Conservation (phyloP, 805 yeast genomes). For the Saccharomycopsis vini region DNA sequence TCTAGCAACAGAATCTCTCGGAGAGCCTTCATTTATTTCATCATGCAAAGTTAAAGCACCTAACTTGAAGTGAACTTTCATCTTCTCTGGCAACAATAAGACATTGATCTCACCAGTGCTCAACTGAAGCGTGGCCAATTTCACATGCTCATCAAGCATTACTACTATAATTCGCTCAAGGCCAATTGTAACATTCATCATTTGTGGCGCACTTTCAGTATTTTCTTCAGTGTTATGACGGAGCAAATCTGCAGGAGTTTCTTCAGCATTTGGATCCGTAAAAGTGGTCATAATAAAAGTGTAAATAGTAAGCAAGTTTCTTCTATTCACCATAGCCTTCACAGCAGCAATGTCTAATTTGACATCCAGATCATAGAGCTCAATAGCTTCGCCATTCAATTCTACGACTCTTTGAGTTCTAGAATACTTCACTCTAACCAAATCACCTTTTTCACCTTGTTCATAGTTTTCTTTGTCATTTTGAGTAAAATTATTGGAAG, state of each 20-base stretch:
- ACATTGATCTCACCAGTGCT: constrained; percentile 65
- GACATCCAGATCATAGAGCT: constrained; percentile 70
- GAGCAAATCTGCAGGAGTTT: constrained; percentile 59
- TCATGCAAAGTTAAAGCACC: constrained; percentile 77
- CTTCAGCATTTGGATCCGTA: constrained; percentile 68
- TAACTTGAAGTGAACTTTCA: constrained; percentile 61
- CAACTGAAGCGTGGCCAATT: constrained; percentile 67
- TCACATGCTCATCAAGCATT: constrained; percentile 73
- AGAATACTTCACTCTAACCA: constrained; percentile 51
- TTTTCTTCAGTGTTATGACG: constrained; percentile 57
- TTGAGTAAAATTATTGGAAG: constrained; percentile 45
- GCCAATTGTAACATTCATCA: constrained; percentile 57
- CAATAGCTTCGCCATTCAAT: constrained; percentile 42
- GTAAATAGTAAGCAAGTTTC: constrained; percentile 65
- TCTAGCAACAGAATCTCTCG: constrained; percentile 50
- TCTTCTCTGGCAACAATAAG: constrained; percentile 61
- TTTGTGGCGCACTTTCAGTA: constrained; percentile 57
- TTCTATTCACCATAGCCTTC: constrained; percentile 64
- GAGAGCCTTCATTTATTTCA: constrained; percentile 57
- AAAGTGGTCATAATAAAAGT: constrained; percentile 82
- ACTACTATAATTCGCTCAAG: constrained; percentile 67
- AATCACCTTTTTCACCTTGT: constrained; percentile 30
- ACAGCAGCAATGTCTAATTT: constrained; percentile 70
- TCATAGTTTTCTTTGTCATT: constrained; percentile 27
- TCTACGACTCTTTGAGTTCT: constrained; percentile 53